Evolutionary conservation across 495 filamentous ascomycete species (phyloP).

Genomic region (Penicillium waksmanii): DNA sequence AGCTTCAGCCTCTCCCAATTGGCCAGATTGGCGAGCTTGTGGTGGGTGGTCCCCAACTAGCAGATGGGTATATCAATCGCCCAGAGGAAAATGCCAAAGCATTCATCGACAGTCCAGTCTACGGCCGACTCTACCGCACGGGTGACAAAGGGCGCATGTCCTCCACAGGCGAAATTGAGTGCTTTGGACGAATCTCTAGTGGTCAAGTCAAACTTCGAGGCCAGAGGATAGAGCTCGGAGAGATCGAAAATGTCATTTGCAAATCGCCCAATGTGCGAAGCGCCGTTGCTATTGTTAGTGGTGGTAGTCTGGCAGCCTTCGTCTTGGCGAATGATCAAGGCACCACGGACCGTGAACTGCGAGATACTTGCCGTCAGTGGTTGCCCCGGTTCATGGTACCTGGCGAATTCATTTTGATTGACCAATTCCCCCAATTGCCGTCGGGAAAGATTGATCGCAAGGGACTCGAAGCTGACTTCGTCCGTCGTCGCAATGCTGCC

Average conservation of each 20-base stretch:
- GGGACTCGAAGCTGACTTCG: conserved; percentile 60
- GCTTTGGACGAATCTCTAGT: conserved; percentile 72
- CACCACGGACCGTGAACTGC: conserved; percentile 41
- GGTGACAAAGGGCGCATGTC: conserved; percentile 78
- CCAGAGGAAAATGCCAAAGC: conserved; percentile 67
- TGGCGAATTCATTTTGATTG: conserved; percentile 62
- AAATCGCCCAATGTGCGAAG: conserved; percentile 54
- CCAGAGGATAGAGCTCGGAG: conserved; percentile 81
- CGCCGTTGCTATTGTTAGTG: conserved; percentile 63
- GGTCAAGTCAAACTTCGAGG: conserved; percentile 85
- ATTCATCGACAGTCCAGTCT: conserved; percentile 61
- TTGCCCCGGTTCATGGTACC: conserved; percentile 81
- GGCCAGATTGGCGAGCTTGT: conserved; percentile 83
- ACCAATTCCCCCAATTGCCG: conserved; percentile 67
- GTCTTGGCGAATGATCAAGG: conserved; percentile 51
- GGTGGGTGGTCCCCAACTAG: conserved; percentile 77
- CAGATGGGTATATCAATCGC: conserved; percentile 78
- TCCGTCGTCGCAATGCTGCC: conserved; percentile 23
- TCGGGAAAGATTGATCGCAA: conserved; percentile 80
- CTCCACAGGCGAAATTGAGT: conserved; percentile 72
- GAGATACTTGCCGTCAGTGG: conserved; percentile 66
- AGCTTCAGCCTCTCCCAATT: conserved; percentile 59
- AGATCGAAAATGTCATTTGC: conserved; percentile 72
- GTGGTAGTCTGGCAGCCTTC: conserved; percentile 67
- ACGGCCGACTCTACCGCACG: conserved; percentile 72